Base-by-base conservation (phyloP, 371 early-diverging fungal genomes). In the Enterospora canceri region DNA sequence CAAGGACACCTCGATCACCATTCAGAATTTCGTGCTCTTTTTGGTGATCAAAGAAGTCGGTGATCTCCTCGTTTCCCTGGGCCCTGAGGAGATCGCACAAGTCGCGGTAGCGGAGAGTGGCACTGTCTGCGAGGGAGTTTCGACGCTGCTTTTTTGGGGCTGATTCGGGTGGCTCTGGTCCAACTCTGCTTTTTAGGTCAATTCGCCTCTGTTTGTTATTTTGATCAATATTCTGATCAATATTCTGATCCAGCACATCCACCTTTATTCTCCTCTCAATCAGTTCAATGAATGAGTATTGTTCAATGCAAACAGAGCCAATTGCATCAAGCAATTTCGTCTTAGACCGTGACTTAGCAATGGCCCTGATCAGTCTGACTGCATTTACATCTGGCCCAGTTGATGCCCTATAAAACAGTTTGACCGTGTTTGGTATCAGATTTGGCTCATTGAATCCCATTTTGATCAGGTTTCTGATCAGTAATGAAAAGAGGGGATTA, bases 21-120 rank as follows among this genome's bases (percentile, higher is more conserved):
- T 71, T 77, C 19, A 79, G 35, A 56, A 79, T 70, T 62, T 79
- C 79, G 30, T 73, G 66, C 62, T 79, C 79, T 59, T 74, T 74
- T 30, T 73, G n/a, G 49, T 71, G 73, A 60, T 75, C 76, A 23
- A 79, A 71, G 51, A 70, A 68, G 63, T 77, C 79, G 21, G 70
- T 57, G 58, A 79, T 76, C 65, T 79, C 79, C 58, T 79, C 79
- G 32, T 74, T 70, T 15, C 58, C 61, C 48, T 65, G 68, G 59
- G 65, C 54, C 26, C 49, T 65, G 19, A 74, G 16, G n/a, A 21
- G 4, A 16, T 46, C 49, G 8, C 60, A 31, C 19, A 65, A 1
- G 47, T 62, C 48, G n/a, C 16, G 19, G 31, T 57, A 68, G 29
- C 51, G 64, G 4, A 64, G n/a, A n/a, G 58, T 32, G 29, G n/a